These are phyloP conservation scores for Pseudogymnoascus sp. DNA, from an alignment of 2,329 filamentous ascomycete species.

Conservation along the genomic window DNA sequence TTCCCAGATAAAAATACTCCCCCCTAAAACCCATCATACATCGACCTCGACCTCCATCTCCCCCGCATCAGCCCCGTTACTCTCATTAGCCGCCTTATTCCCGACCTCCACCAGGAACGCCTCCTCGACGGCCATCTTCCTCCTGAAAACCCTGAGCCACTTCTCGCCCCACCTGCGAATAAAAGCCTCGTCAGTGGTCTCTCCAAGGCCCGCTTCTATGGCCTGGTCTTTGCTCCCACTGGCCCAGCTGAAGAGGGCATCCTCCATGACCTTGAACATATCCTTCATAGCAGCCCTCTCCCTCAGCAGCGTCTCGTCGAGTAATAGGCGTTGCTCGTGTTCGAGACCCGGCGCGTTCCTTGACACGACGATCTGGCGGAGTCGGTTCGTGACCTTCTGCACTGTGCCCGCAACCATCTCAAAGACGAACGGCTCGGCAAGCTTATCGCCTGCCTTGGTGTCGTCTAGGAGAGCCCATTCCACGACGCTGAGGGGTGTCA, in stretches of 20 bases:
- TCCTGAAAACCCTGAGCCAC: slow-evolving; percentile 77
- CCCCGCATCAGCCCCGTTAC: slow-evolving; percentile 12
- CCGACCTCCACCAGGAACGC: slow-evolving; percentile 41
- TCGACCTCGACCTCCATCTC: slow-evolving; percentile 11
- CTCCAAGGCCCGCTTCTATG: slow-evolving; percentile 57
- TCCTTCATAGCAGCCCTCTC: slow-evolving; percentile 69
- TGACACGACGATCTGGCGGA: slow-evolving; percentile 67
- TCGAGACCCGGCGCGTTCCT: slow-evolving; percentile 47
- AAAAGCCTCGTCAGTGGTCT: slow-evolving; percentile 49
- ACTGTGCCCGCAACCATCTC: slow-evolving; percentile 87
- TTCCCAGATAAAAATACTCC: slow-evolving; percentile 16
- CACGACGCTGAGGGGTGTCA: slow-evolving; percentile 75
- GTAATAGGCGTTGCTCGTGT: slow-evolving; percentile 35
- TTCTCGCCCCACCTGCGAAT: slow-evolving; percentile 73
- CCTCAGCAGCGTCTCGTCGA: slow-evolving; percentile 57
- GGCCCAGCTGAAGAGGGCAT: slow-evolving; percentile 65
- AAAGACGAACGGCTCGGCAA: slow-evolving; percentile 70
- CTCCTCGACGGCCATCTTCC: slow-evolving; percentile 80
- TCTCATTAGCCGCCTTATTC: slow-evolving; percentile 18
- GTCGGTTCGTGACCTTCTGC: slow-evolving; percentile 77
- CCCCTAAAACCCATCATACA: background rate
- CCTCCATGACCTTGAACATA: slow-evolving; percentile 73
- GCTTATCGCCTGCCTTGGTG: slow-evolving; percentile 52
- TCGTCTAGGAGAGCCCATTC: slow-evolving; percentile 74
- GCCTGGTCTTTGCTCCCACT: slow-evolving; percentile 64